Conservation (phyloP, 2,329 filamentous ascomycete genomes). For the Bipolaris sorokiniana region DNA sequence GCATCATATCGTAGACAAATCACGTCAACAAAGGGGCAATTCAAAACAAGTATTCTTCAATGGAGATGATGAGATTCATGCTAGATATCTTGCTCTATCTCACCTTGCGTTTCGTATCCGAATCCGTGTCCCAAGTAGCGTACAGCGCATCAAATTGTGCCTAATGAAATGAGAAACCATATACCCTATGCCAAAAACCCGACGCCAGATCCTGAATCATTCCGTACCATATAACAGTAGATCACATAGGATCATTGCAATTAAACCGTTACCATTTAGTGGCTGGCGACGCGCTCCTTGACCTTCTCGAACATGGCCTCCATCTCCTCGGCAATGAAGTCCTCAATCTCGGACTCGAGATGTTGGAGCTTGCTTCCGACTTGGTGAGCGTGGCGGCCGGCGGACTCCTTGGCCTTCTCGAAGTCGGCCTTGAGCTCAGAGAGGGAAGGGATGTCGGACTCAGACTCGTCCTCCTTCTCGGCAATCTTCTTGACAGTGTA, state of each 20-base stretch:
- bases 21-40: too few relatives aligned
- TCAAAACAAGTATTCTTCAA: neutral
- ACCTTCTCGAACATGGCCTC: constrained; percentile 63
- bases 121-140: constrained; percentile 1
- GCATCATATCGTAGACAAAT: too few relatives aligned
- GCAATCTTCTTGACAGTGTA: constrained; percentile 62
- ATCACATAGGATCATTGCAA: constrained; percentile 8
- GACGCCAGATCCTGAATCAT: constrained; percentile 16
- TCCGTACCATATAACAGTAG: constrained; percentile 9
- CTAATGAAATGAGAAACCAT: constrained; percentile 14
- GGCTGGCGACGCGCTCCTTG: constrained; percentile 46
- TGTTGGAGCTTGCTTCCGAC: constrained; percentile 57
- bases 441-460: constrained; percentile 46
- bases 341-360: constrained; percentile 53
- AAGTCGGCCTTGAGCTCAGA: constrained; percentile 46
- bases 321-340: constrained; percentile 57
- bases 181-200: constrained; percentile 14
- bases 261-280: constrained; percentile 27
- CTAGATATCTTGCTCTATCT: constrained; percentile 18
- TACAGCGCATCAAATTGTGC: constrained; percentile 23
- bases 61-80: constrained; percentile 14
- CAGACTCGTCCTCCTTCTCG: constrained; percentile 46
- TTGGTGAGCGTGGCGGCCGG: constrained; percentile 50
- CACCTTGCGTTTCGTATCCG: constrained; percentile 11
- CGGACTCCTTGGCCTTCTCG: constrained; percentile 45